Evolutionary conservation across 139 green algal species (phyloP).

Genomic region (Chlamydomonas sp.): DNA sequence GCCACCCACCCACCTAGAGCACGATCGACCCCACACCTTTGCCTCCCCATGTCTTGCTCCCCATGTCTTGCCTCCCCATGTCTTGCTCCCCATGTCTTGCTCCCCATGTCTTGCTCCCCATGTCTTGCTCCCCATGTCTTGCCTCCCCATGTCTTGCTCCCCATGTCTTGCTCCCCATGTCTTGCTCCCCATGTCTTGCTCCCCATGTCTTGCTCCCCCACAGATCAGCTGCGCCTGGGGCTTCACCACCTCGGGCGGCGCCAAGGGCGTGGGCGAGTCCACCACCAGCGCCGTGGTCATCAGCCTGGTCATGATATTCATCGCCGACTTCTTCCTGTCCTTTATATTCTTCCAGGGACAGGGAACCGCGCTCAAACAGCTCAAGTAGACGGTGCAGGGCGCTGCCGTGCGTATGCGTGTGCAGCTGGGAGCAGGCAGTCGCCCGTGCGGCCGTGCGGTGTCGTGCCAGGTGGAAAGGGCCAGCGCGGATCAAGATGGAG

Average conservation of each 20-base stretch:
- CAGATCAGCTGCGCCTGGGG: conserved; percentile 96
- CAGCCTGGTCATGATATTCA: conserved; percentile 96
- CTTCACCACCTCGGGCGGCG: conserved; percentile 96
- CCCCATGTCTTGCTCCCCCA: neutral
- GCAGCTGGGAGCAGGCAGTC: neutral
- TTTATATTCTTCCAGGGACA: conserved; percentile 96
- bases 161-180: no score
- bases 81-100: no score
- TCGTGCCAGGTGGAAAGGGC: no score
- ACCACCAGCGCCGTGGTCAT: conserved; percentile 98
- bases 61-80: no score
- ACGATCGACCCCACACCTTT: neutral
- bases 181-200: no score
- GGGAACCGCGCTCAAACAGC: conserved; percentile 64
- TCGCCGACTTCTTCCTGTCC: conserved; percentile 96
- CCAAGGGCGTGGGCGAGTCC: conserved; percentile 97
- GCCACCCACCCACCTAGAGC: neutral
- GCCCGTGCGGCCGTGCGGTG: no score
- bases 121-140: no score
- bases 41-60: neutral
- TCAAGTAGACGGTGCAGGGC: conserved; percentile 44
- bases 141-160: no score
- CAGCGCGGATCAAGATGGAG: no score
- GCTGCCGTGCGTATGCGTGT: neutral
- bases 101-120: no score